Base-by-base conservation (phyloP, 1,284 basidiomycete genomes). In the Taiwanofungus camphoratus region DNA sequence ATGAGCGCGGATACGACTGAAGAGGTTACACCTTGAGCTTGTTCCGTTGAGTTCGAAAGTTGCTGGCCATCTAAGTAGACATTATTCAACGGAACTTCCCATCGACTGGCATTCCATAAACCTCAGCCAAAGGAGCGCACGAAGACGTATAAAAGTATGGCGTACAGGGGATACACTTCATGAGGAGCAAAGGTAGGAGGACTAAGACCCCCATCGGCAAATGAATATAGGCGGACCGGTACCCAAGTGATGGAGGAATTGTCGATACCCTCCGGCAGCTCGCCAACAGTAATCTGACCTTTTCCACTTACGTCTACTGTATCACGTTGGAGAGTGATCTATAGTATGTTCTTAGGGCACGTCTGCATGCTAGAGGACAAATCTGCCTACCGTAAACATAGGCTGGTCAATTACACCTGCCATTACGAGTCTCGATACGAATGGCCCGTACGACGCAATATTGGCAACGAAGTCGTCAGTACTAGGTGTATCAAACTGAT, bases 21-120 rank as follows among this genome's bases (percentile, higher is more conserved):
- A 33, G 49, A 57, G 9, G 56, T 48, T 41, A 73, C 63, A 13
- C 53, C 57, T 0, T 58, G 55, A 5, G 65, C 60, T 8, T 65
- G 56, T 4, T 69, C 55, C 22, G 60, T 64, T 0, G 76, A 75
- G 19, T 61, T 57, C 3, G 75, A 65, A 3, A 82, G 59, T 44
- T 59, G 57, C 52, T 68, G 53, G 5, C 76, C 77, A 50, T 80
- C 74, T 12, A 82, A 64, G 56, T 66, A 77, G 5, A 81, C 73
- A 36, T 65, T 74, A 42, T 78, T 76, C 15, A 82, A 53, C 20
- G 69, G 67, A 5, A 80, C 62, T 52, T 81, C 79, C 79, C 78
- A 81, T 6, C 74, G 71, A 19, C 77, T 73, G 24, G 20, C 30
- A 12, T 20, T 26, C 30, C 8, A 24, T 9, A 40, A 16, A 23